phyloP scores from a whole-genome alignment of 2,329 filamentous ascomycete species.

The Ceratocystiopsis sp. region DNA sequence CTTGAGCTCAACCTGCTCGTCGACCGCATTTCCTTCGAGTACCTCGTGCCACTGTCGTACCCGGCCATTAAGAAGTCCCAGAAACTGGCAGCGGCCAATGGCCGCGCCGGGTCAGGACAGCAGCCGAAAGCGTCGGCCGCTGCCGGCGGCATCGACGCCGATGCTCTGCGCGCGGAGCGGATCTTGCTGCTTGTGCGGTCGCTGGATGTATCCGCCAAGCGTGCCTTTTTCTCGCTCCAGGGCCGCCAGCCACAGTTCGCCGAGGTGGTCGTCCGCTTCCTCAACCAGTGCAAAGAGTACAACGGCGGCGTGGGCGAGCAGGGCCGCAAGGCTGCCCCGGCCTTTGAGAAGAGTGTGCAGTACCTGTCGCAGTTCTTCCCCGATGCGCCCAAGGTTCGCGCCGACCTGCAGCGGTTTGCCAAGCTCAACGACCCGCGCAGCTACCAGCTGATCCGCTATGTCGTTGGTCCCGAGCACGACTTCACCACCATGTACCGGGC shows the following conservation, averaged over 20 bases:
- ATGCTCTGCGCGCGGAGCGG: constrained; percentile 67
- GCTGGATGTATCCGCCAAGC: constrained; percentile 61
- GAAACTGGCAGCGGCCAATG: constrained; percentile 40
- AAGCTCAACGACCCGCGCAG: constrained; percentile 78
- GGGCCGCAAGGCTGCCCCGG: constrained; percentile 51
- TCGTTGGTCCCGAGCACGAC: constrained; percentile 71
- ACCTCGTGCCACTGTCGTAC: constrained; percentile 74
- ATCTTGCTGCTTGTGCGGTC: constrained; percentile 68
- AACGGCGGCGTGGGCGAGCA: constrained; percentile 71
- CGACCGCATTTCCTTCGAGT: constrained; percentile 73
- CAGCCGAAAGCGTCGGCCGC: neutral
- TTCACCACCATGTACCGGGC: constrained; percentile 83
- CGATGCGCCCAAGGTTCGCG: constrained; percentile 52
- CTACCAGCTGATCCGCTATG: constrained; percentile 78
- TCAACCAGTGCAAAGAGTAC: constrained; percentile 73
- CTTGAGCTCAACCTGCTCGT: constrained; percentile 68
- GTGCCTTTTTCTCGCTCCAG: constrained; percentile 78
- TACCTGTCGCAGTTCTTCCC: constrained; percentile 61
- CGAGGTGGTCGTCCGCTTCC: constrained; percentile 55
- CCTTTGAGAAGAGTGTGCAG: constrained; percentile 55
- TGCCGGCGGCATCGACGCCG: constrained; percentile 36
- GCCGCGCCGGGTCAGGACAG: neutral
- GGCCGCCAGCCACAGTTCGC: constrained; percentile 59
- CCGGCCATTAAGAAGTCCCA: constrained; percentile 49
- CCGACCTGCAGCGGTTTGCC: constrained; percentile 77